phyloP scores from a whole-genome alignment of 2,329 filamentous ascomycete genomes.

The Venturia effusa region DNA sequence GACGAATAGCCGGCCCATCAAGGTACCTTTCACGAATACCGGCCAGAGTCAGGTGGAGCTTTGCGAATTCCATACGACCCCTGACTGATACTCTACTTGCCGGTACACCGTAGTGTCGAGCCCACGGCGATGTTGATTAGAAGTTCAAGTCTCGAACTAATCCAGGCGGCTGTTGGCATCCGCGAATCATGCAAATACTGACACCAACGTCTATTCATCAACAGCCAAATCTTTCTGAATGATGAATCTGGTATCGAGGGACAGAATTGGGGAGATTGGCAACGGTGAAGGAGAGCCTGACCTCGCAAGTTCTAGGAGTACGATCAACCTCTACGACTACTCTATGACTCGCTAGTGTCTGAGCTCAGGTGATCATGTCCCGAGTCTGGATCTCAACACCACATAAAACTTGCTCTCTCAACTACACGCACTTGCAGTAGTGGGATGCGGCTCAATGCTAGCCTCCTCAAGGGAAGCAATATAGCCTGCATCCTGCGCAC shows the following conservation, averaged over 20 bases:
- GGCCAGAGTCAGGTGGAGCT: neutral
- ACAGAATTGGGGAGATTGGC: too few relatives aligned
- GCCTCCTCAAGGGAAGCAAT: neutral
- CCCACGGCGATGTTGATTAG: too few relatives aligned
- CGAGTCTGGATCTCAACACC: neutral
- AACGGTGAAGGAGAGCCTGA: neutral
- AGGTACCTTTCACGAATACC: neutral
- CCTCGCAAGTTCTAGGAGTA: too few relatives aligned
- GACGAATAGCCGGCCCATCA: neutral
- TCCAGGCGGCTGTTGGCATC: too few relatives aligned
- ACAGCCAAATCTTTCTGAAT: too few relatives aligned
- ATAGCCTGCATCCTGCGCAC: neutral
- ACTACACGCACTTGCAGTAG: neutral
- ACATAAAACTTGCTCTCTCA: neutral
- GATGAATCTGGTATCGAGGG: neutral
- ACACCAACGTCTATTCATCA: too few relatives aligned
- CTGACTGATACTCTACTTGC: too few relatives aligned
- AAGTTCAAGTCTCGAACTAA: too few relatives aligned
- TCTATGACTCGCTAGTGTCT: neutral
- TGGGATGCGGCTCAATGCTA: neutral
- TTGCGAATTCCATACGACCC: neutral
- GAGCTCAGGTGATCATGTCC: neutral
- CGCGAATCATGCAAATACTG: neutral
- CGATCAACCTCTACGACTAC: neutral
- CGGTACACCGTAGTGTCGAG: too few relatives aligned